These are phyloP conservation scores for Sordariomycetes sp. DNA, from an alignment of 2,329 filamentous ascomycete genomes.

Conservation along the genomic window DNA sequence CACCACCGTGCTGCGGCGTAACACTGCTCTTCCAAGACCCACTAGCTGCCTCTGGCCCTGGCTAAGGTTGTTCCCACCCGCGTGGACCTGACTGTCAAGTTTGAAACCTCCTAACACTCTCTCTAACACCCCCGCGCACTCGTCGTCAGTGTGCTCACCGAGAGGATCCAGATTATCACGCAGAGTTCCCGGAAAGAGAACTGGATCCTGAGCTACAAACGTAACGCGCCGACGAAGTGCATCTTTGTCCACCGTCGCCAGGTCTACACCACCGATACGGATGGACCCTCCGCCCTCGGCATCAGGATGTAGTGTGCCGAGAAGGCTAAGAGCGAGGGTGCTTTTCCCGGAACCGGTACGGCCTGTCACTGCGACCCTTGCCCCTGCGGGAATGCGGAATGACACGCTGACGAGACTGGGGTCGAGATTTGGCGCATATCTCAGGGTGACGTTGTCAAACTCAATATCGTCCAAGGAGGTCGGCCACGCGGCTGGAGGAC, in stretches of 20 bases:
- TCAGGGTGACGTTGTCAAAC: slow-evolving; percentile 68
- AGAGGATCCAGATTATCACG: slow-evolving; percentile 61
- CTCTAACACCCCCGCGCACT: slow-evolving; percentile 39
- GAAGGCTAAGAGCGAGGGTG: slow-evolving; percentile 53
- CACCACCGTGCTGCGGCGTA: slow-evolving; percentile 49
- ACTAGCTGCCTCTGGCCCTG: slow-evolving; percentile 55
- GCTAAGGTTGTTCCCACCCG: slow-evolving; percentile 50
- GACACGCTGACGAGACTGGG: slow-evolving; percentile 59
- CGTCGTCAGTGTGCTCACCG: slow-evolving; percentile 40
- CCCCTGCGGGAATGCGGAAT: slow-evolving; percentile 58
- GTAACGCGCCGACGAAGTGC: slow-evolving; percentile 46
- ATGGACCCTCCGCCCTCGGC: slow-evolving; percentile 30
- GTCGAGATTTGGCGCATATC: slow-evolving; percentile 69
- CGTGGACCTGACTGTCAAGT: slow-evolving; percentile 41
- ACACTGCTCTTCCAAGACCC: slow-evolving; percentile 47
- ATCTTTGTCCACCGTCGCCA: slow-evolving; percentile 42
- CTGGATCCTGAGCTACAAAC: slow-evolving; percentile 55
- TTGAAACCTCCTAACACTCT: slow-evolving; percentile 44
- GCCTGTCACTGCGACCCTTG: slow-evolving; percentile 60
- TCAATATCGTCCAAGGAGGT: slow-evolving; percentile 58
- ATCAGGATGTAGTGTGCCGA: slow-evolving; percentile 41
- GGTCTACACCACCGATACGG: slow-evolving; percentile 40
- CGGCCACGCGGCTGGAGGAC: slow-evolving; percentile 71
- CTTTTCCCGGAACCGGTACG: slow-evolving; percentile 84
- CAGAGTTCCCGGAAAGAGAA: slow-evolving; percentile 47